Conservation (phyloP, 352 stramenopile genomes). For the Phytophthora crassamura region DNA sequence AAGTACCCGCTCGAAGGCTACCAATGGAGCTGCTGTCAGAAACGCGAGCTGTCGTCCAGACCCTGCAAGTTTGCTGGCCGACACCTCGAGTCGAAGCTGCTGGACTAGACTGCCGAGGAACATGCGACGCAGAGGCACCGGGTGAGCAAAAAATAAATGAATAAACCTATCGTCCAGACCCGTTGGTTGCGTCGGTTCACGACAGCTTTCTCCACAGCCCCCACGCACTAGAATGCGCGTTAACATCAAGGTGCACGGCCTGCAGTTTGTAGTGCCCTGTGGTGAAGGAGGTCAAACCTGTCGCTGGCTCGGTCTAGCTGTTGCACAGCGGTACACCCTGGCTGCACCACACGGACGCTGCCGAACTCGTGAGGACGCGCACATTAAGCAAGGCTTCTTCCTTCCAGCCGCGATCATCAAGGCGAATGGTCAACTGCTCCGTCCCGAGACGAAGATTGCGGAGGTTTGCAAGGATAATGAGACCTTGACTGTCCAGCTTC, state of each 20-base stretch:
- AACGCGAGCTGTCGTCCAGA: slow-evolving; percentile 77
- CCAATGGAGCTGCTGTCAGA: slow-evolving; percentile 87
- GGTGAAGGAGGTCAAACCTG: slow-evolving; percentile 78
- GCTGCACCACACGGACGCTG: slow-evolving; percentile 68
- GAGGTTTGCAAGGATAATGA: slow-evolving; percentile 84
- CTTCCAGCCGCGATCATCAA: slow-evolving; percentile 67
- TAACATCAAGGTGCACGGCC: slow-evolving; percentile 68
- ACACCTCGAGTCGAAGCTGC: slow-evolving; percentile 72
- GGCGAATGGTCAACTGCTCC: slow-evolving; percentile 49
- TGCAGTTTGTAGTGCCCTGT: slow-evolving; percentile 79
- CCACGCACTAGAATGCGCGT: slow-evolving; percentile 54
- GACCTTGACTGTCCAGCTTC: slow-evolving; percentile 63
- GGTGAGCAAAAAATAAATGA: slow-evolving; percentile 20
- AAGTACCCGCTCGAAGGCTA: slow-evolving; percentile 86
- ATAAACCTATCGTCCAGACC: slow-evolving; percentile 20
- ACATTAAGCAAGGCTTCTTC: slow-evolving; percentile 84
- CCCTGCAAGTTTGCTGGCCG: slow-evolving; percentile 84
- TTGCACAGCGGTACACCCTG: slow-evolving; percentile 79
- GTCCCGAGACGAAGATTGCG: slow-evolving; percentile 57
- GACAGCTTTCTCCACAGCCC: neutral
- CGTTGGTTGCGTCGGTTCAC: slow-evolving; percentile 26
- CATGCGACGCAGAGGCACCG: slow-evolving; percentile 12
- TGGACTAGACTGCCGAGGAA: slow-evolving; percentile 39
- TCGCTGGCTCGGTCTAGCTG: slow-evolving; percentile 86
- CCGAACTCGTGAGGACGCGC: slow-evolving; percentile 76